A percentile compares a stretch with the other conserved stretches of the same genome.
Evolutionary conservation across 768 basidiomycete species (phyloP).

Genomic region (Chalciporus piperatus): DNA sequence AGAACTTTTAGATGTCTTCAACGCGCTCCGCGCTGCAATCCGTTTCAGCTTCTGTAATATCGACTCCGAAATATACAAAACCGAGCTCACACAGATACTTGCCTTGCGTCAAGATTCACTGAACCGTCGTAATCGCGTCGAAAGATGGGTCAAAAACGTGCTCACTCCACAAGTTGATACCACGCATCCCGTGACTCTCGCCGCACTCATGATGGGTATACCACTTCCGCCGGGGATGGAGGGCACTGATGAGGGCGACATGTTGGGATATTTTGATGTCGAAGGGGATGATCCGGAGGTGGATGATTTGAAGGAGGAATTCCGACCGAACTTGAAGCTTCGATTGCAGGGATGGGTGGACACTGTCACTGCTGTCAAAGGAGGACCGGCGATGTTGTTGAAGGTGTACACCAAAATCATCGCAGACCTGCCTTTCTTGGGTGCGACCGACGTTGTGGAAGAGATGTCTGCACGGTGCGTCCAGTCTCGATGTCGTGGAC

Average conservation of each 20-base stretch:
- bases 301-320: constrained; percentile 61
- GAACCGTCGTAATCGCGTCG: constrained; percentile 46
- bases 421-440: constrained; percentile 57
- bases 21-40: constrained; percentile 43
- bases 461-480: constrained; percentile 55
- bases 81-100: constrained; percentile 45
- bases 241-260: constrained; percentile 43
- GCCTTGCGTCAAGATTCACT: constrained; percentile 38
- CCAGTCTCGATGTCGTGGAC: neutral
- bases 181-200: constrained; percentile 55
- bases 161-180: constrained; percentile 36
- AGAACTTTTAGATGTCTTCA: constrained; percentile 49
- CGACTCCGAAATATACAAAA: constrained; percentile 37
- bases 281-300: constrained; percentile 53
- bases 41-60: constrained; percentile 47
- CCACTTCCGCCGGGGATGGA: constrained; percentile 39
- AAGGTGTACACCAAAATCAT: constrained; percentile 45
- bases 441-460: constrained; percentile 47
- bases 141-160: constrained; percentile 51
- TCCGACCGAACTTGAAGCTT: constrained; percentile 52
- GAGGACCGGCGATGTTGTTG: constrained; percentile 34
- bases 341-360: constrained; percentile 59
- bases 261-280: constrained; percentile 49
- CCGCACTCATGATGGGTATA: constrained; percentile 63
- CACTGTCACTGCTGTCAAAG: constrained; percentile 38